A percentile compares a stretch with the other conserved stretches of the same genome.
phyloP scores from a whole-genome alignment of 2,329 filamentous ascomycete species.

The Ophiobolus disseminans region DNA sequence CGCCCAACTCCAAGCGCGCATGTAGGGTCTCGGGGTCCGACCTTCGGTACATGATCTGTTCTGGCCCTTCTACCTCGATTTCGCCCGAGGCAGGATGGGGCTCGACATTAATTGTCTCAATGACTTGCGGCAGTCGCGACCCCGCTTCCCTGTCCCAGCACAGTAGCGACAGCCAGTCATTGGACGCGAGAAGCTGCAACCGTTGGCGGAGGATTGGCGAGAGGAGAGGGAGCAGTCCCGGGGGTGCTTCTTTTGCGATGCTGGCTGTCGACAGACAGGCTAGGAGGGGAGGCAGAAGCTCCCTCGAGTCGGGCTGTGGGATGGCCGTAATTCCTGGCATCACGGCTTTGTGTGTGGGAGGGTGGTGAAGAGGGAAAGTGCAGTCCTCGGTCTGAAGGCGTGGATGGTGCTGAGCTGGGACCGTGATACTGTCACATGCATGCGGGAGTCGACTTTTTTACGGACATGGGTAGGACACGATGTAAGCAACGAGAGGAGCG shows the following conservation, averaged over 20 bases:
- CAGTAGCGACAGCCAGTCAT: constrained; percentile 75
- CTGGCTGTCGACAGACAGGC: constrained; percentile 69
- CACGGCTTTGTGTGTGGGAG: constrained; percentile 8
- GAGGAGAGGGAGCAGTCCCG: constrained; percentile 66
- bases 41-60: constrained; percentile 68
- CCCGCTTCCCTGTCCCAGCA: constrained; percentile 70
- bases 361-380: too few relatives aligned
- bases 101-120: constrained; percentile 70
- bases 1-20: constrained; percentile 66
- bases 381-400: too few relatives aligned
- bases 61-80: constrained; percentile 75
- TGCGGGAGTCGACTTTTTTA: background rate
- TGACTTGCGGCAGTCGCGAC: constrained; percentile 66
- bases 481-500: background rate
- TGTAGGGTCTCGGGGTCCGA: constrained; percentile 79
- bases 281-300: constrained; percentile 67
- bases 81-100: constrained; percentile 84
- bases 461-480: too few relatives aligned
- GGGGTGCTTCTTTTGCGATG: constrained; percentile 65
- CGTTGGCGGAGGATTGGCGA: constrained; percentile 70
- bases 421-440: constrained; percentile 29
- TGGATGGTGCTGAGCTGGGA: constrained; percentile 12
- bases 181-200: constrained; percentile 67
- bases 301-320: constrained; percentile 61
- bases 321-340: constrained; percentile 61